Evolutionary conservation across 352 stramenopile genomes (phyloP).

Genomic region (Phytophthora colocasiae): DNA sequence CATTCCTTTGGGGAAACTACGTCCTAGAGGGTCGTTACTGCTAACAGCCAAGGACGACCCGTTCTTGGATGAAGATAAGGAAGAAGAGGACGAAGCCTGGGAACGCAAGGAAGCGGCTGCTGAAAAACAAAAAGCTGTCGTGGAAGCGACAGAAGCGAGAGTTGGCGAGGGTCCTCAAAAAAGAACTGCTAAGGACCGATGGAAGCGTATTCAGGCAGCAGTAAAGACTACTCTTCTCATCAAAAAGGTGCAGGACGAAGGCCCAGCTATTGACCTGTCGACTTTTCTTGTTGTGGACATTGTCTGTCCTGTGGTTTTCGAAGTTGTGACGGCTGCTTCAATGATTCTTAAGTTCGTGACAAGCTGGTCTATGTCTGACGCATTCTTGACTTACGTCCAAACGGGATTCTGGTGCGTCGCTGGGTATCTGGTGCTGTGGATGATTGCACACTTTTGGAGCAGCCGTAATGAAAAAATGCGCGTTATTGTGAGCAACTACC

Average conservation of each 20-base stretch:
- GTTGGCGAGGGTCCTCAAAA: constrained; percentile 20
- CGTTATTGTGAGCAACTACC: constrained; percentile 78
- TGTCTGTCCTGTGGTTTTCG: constrained; percentile 77
- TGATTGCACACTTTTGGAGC: constrained; percentile 82
- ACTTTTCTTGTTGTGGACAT: constrained; percentile 83
- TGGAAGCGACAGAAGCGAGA: constrained; percentile 25
- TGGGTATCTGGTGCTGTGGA: constrained; percentile 74
- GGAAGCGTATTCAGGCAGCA: constrained; percentile 59
- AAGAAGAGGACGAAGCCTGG: constrained; percentile 62
- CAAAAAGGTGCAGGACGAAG: constrained; percentile 63
- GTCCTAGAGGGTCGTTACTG: constrained; percentile 41
- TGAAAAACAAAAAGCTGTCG: constrained; percentile 34
- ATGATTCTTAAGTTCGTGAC: constrained; percentile 60
- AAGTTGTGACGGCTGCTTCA: constrained; percentile 58
- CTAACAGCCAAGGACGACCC: constrained; percentile 61
- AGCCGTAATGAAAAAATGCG: constrained; percentile 83
- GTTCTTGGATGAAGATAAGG: constrained; percentile 61
- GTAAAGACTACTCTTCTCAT: constrained; percentile 69
- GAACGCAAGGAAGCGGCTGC: constrained; percentile 40
- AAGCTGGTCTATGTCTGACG: constrained; percentile 64
- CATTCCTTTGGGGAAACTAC: constrained; percentile 18
- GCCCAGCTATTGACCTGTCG: constrained; percentile 67
- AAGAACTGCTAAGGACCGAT: constrained; percentile 45
- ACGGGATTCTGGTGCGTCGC: constrained; percentile 69
- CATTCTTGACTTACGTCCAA: constrained; percentile 76